Percentiles rank a stretch among this genome's conserved stretches.
These are phyloP conservation scores for Fulvia fulva DNA, from an alignment of 2,329 filamentous ascomycete species.

Conservation along the genomic window DNA sequence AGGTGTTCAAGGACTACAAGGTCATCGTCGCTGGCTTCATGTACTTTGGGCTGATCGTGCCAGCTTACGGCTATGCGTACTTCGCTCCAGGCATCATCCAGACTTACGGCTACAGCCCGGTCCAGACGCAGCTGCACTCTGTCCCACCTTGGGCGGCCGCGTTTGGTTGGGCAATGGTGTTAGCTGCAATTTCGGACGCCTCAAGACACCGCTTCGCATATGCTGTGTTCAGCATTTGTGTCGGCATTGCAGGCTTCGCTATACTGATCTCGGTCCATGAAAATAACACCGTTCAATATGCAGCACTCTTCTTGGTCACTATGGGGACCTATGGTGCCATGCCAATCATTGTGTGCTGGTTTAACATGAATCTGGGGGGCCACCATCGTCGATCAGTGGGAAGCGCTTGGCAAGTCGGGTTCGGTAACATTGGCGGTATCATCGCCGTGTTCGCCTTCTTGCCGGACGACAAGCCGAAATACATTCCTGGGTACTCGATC, in stretches of 20 bases:
- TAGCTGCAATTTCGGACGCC: slow-evolving; percentile 70
- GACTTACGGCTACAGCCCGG: slow-evolving; percentile 48
- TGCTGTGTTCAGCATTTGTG: slow-evolving; percentile 61
- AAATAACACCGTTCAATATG: slow-evolving; percentile 66
- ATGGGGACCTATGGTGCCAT: slow-evolving; percentile 72
- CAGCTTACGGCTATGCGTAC: slow-evolving; percentile 37
- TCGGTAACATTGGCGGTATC: slow-evolving; percentile 50
- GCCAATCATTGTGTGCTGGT: slow-evolving; percentile 63
- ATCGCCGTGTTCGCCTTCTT: slow-evolving; percentile 51
- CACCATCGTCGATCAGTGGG: slow-evolving; percentile 49
- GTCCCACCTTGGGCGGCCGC: slow-evolving; percentile 65
- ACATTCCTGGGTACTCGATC: slow-evolving; percentile 70
- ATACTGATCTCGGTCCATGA: slow-evolving; percentile 70
- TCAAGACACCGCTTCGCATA: slow-evolving; percentile 71
- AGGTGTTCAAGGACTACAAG: slow-evolving; percentile 49
- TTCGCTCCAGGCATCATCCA: slow-evolving; percentile 41
- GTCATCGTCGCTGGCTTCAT: slow-evolving; percentile 49
- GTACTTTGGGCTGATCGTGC: slow-evolving; percentile 48
- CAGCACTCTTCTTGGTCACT: slow-evolving; percentile 74
- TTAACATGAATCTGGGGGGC: slow-evolving; percentile 52
- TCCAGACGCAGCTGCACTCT: slow-evolving; percentile 52
- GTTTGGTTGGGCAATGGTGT: slow-evolving; percentile 72
- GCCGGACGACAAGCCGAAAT: slow-evolving; percentile 61
- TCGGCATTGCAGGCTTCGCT: slow-evolving; percentile 70
- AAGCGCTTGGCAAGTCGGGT: slow-evolving; percentile 48